These are phyloP conservation scores for Neurospora sp. DNA, from an alignment of 2,329 filamentous ascomycete species.

Conservation along the genomic window DNA sequence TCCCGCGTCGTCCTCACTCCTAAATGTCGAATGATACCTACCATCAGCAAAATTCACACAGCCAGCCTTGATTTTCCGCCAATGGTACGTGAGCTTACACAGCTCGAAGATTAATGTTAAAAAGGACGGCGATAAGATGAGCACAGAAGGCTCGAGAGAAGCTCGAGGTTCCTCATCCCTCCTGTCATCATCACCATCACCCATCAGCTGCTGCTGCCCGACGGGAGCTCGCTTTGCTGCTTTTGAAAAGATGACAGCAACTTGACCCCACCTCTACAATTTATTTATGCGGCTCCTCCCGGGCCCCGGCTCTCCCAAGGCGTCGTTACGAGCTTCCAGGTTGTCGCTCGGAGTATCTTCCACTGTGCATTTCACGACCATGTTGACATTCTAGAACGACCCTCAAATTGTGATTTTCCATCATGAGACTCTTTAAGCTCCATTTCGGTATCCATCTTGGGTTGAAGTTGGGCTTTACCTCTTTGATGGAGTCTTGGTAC, in stretches of 20 bases:
- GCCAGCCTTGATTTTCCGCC: neutral
- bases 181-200: neutral
- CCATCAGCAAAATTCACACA: neutral
- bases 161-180: neutral
- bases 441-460: neutral
- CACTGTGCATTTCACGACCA: neutral
- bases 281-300: neutral
- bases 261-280: neutral
- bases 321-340: neutral
- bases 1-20: neutral
- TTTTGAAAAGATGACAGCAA: neutral
- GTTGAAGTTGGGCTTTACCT: neutral
- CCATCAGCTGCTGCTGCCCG: neutral
- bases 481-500: neutral
- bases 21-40: neutral
- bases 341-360: neutral
- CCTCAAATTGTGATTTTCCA: neutral
- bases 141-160: no score
- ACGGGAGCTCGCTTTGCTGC: neutral
- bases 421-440: neutral
- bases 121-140: no score
- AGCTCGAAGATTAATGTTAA: no score
- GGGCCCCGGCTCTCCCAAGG: neutral
- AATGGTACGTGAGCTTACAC: neutral
- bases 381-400: neutral